A percentile compares a stretch with the other conserved stretches of the same genome.
phyloP scores from a whole-genome alignment of 2,329 filamentous ascomycete species.

The Madurella mycetomatis region DNA sequence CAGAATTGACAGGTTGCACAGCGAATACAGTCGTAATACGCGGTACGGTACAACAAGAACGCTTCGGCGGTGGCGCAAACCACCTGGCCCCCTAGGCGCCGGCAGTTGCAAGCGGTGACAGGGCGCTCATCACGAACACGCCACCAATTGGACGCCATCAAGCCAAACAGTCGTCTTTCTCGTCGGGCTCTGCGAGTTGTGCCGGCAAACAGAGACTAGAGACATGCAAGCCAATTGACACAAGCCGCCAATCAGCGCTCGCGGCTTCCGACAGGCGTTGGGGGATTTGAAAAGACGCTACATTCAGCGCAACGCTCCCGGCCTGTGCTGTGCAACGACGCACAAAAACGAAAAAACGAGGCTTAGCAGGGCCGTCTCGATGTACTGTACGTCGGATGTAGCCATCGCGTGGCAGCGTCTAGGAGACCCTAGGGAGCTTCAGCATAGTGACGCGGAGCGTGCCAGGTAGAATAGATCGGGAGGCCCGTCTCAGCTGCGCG shows the following conservation, averaged over 20 bases:
- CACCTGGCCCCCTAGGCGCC: background rate
- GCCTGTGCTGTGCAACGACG: background rate
- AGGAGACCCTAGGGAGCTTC: background rate
- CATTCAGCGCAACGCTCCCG: background rate
- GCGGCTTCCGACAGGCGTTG: too few relatives aligned
- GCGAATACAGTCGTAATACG: conserved; percentile 8
- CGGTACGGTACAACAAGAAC: background rate
- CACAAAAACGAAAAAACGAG: background rate
- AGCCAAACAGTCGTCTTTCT: too few relatives aligned
- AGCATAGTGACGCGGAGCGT: background rate
- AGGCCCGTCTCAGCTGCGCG: too few relatives aligned
- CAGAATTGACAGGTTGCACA: background rate
- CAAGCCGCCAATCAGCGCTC: too few relatives aligned
- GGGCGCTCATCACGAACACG: too few relatives aligned
- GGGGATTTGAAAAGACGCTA: too few relatives aligned
- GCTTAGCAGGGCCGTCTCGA: background rate
- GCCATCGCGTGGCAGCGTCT: background rate
- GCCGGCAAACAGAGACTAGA: background rate
- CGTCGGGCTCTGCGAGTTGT: background rate
- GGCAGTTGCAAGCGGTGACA: background rate
- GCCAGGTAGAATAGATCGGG: too few relatives aligned
- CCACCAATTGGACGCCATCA: too few relatives aligned
- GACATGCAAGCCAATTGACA: too few relatives aligned
- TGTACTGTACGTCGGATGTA: background rate
- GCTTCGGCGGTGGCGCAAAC: conserved; percentile 3